These are phyloP conservation scores for Evansstolkia leycettana DNA, from an alignment of 495 filamentous ascomycete species.

Conservation along the genomic window DNA sequence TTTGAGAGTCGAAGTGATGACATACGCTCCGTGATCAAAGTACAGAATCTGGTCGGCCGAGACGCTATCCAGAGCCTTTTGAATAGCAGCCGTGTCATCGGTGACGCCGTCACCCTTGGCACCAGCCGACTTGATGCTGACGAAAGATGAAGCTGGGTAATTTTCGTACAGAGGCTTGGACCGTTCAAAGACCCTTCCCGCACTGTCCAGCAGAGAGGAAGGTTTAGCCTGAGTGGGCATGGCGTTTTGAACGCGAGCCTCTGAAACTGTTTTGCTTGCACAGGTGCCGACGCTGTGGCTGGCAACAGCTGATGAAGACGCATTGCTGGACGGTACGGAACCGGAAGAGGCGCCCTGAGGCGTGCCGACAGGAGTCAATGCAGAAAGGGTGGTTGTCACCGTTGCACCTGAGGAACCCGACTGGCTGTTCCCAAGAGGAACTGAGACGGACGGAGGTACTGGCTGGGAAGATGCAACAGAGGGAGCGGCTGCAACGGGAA, in stretches of 20 bases:
- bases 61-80: constrained; percentile 55
- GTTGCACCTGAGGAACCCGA: no score
- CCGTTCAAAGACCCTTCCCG: constrained; percentile 49
- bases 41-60: constrained; percentile 55
- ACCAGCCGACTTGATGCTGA: constrained; percentile 64
- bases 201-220: constrained; percentile 10
- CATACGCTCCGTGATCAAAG: constrained; percentile 85
- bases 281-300: constrained; percentile 15
- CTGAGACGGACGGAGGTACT: no score
- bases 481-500: no score
- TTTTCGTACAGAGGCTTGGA: constrained; percentile 65
- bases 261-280: constrained; percentile 2
- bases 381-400: no score
- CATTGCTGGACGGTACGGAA: background rate
- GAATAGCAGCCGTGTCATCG: constrained; percentile 52
- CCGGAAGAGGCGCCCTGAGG: no score
- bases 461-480: no score
- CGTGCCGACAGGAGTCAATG: no score
- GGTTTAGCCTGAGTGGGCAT: constrained; percentile 14
- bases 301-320: constrained; percentile 1
- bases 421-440: no score
- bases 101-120: constrained; percentile 64
- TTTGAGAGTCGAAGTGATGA: constrained; percentile 72
- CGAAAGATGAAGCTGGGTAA: constrained; percentile 42
- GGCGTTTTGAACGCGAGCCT: constrained; percentile 12